Evolutionary conservation across 306 rosid species (phyloP).

Genomic region (Inga leiocalycina): DNA sequence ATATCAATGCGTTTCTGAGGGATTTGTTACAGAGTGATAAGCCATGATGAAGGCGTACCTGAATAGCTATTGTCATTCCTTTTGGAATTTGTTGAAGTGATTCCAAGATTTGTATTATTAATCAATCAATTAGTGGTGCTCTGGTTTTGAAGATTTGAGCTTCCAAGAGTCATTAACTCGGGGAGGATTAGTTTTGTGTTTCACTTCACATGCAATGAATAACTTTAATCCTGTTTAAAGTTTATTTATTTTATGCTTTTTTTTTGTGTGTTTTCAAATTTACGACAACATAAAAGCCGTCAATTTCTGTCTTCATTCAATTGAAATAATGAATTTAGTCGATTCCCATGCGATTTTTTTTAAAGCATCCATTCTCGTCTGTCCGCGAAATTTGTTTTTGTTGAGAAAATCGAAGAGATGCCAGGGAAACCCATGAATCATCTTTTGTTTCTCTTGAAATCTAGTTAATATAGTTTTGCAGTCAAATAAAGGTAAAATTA

Average conservation of each 20-base stretch:
- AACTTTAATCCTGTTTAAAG: neutral
- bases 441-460: neutral
- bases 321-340: too few relatives aligned
- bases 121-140: neutral
- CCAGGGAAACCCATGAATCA: neutral
- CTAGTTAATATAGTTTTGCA: neutral
- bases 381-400: neutral
- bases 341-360: neutral
- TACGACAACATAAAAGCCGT: neutral
- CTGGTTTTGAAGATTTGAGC: neutral
- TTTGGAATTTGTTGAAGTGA: neutral
- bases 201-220: neutral
- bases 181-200: neutral
- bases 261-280: too few relatives aligned
- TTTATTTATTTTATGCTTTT: too few relatives aligned
- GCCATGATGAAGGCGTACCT: neutral
- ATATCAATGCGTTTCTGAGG: constrained; percentile 39
- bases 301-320: too few relatives aligned
- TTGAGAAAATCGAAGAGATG: too few relatives aligned
- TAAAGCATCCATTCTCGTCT: too few relatives aligned
- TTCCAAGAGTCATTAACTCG: neutral
- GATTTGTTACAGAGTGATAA: constrained; percentile 3
- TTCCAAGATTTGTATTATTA: neutral
- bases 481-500: neutral
- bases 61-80: neutral